Evolutionary conservation across 345 rosid genomes (phyloP), one percentile per base, ranked within the genome.

Genomic region (Geranium rotundifolium): DNA sequence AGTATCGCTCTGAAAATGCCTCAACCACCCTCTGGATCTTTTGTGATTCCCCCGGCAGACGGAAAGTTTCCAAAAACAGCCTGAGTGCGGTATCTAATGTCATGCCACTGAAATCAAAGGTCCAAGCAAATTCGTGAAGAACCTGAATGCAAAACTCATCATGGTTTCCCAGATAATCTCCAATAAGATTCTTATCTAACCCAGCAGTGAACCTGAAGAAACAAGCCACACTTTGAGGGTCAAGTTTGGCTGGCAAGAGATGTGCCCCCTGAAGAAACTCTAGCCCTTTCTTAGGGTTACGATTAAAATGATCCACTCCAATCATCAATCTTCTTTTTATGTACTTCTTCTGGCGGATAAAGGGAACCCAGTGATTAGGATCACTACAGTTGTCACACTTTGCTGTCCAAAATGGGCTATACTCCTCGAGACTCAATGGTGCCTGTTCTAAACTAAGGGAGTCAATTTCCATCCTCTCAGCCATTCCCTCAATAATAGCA

Each of bases 271-370:
- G 99, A 46, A 93, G 99, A 77, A 86, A 90, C 75, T 93, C 97
- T 68, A 93, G 71, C 69, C 99, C 99, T 73, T 93, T 93, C 86
- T 93, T 90, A 3, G 99, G 97, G 65, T 93, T 97, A 72, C 99
- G 92, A 75, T 93, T 93, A 66, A 93, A 93, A 75, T 93, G 99
- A 84, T 93, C 97, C 67, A 97, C 99, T 67, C 99, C 99, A 72
- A 93, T 88, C 97, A 90, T 93, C 71, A 93, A 80, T 74, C 96
- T 85, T 78, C 97, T 90, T 80, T 93, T 93, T 62, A 90, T 90
- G 71, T 86, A 88, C 79, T 90, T 93, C 73, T 89, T 88, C 73
- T 89, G 77, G 4, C 95, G 89, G 66, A 85, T 95, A 77, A 93
- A 90, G 57, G 90, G 84, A 67, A 93, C 96, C 99, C 99, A 93